These are phyloP conservation scores for Saccharomyces hybrid DNA, from an alignment of 1,139 yeast species.

Conservation along the genomic window DNA sequence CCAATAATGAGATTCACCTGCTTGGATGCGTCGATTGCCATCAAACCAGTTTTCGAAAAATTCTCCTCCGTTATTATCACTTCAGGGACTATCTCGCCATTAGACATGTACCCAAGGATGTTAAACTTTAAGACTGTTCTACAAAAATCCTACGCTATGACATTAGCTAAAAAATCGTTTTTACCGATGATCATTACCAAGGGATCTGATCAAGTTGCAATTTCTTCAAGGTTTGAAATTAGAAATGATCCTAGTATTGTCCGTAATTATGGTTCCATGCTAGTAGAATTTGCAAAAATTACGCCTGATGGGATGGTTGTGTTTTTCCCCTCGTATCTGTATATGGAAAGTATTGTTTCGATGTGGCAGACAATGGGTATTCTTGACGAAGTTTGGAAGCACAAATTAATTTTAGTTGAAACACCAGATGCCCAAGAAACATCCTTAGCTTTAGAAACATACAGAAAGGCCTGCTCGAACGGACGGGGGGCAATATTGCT, in stretches of 20 bases:
- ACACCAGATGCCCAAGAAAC: slow-evolving; percentile 99
- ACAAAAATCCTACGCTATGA: slow-evolving; percentile 93
- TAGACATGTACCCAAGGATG: slow-evolving; percentile 98
- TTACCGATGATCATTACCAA: slow-evolving; percentile 93
- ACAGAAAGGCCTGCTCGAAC: slow-evolving; percentile 91
- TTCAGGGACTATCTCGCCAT: slow-evolving; percentile 94
- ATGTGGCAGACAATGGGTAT: slow-evolving; percentile 99
- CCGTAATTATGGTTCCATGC: slow-evolving; percentile 85
- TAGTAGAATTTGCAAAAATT: slow-evolving; percentile 86
- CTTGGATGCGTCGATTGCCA: slow-evolving; percentile 94
- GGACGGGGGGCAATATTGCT: slow-evolving; percentile 95
- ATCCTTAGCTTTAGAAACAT: slow-evolving; percentile 87
- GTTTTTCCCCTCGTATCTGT: slow-evolving; percentile 90
- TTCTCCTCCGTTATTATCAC: slow-evolving; percentile 93
- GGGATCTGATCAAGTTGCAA: slow-evolving; percentile 96
- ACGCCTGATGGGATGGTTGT: slow-evolving; percentile 98
- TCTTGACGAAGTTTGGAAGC: slow-evolving; percentile 96
- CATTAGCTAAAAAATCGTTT: slow-evolving; percentile 84
- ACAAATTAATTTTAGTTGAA: slow-evolving; percentile 89
- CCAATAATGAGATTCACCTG: slow-evolving; percentile 92
- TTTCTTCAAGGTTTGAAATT: slow-evolving; percentile 90
- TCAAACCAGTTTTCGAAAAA: slow-evolving; percentile 90
- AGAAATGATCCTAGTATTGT: slow-evolving; percentile 97
- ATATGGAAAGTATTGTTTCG: slow-evolving; percentile 94
- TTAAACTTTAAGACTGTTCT: slow-evolving; percentile 87